Conservation (phyloP, 139 green algal species). For the Haematococcus sp. region DNA sequence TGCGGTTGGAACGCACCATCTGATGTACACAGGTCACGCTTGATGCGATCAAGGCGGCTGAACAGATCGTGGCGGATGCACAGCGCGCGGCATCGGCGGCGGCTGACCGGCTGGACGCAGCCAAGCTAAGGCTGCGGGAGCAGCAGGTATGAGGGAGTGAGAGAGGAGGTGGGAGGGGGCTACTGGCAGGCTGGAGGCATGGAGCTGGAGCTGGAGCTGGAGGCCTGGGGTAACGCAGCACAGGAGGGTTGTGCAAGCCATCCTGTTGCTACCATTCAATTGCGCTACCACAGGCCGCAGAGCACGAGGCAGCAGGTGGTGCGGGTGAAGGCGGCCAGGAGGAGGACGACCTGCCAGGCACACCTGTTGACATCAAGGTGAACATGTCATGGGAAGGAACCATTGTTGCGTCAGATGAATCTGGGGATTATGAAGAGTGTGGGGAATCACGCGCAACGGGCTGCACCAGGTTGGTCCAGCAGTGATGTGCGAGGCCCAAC, state of each 20-base stretch:
- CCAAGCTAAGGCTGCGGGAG: slow-evolving; percentile 26
- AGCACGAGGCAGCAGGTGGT: not conserved
- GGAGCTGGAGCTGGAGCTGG: too few species aligned
- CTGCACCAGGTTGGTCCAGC: too few species aligned
- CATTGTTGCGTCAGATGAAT: too few species aligned
- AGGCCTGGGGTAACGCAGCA: too few species aligned
- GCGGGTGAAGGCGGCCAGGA: not conserved
- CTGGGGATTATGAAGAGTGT: too few species aligned
- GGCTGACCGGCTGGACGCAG: slow-evolving; percentile 10
- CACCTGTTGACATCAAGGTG: slow-evolving; percentile 38
- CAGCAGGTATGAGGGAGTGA: slow-evolving; percentile 6
- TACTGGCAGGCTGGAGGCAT: too few species aligned
- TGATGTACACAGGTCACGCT: slow-evolving; percentile 20
- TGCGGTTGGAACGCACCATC: too few species aligned
- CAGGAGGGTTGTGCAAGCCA: too few species aligned
- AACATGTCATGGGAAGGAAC: not conserved
- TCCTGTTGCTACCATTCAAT: not conserved
- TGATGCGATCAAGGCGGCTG: slow-evolving; percentile 22
- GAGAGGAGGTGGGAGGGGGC: too few species aligned
- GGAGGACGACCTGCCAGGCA: slow-evolving; percentile 28
- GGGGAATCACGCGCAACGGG: too few species aligned
- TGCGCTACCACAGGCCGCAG: slow-evolving; percentile 4
- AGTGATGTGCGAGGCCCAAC: too few species aligned
- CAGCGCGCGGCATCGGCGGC: slow-evolving; percentile 1
- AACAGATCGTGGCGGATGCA: slow-evolving; percentile 16